Conservation (phyloP, 2,329 filamentous ascomycete species). For the Microsporum audouinii region DNA sequence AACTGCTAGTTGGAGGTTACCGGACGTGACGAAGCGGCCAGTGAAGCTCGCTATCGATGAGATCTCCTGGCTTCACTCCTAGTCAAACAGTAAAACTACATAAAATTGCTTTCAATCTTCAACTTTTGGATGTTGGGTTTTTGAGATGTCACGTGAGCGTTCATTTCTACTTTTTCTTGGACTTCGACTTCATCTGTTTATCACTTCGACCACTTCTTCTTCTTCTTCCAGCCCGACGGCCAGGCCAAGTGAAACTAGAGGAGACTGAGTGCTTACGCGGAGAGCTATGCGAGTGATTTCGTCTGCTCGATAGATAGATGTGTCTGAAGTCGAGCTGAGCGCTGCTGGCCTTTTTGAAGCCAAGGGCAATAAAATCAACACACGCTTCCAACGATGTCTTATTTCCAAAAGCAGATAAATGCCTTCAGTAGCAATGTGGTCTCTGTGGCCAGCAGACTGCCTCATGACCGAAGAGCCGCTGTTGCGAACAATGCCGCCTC, state of each 20-base stretch:
- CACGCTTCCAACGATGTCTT: constrained; percentile 42
- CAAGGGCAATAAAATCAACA: background rate
- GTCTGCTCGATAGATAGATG: background rate
- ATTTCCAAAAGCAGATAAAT: constrained; percentile 54
- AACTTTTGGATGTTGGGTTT: background rate
- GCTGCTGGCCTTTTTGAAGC: background rate
- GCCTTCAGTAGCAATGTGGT: constrained; percentile 51
- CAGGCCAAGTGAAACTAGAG: background rate
- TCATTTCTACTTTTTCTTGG: background rate
- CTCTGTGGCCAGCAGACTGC: constrained; percentile 53
- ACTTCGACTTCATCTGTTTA: background rate
- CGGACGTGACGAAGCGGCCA: background rate
- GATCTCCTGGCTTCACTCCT: background rate
- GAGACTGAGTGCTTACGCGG: background rate
- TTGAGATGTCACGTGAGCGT: background rate
- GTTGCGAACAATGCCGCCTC: constrained; percentile 45
- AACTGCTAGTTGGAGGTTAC: background rate
- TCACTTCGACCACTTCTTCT: background rate
- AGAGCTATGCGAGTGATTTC: constrained; percentile 3
- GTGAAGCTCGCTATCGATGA: background rate
- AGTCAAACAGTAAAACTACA: background rate
- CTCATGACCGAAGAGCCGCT: constrained; percentile 40
- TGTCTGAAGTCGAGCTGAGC: background rate
- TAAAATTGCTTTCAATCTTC: background rate
- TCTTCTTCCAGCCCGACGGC: background rate